A percentile compares a stretch with the other conserved stretches of the same genome.
These are phyloP conservation scores for Coemansia umbellata DNA, from an alignment of 192 early-diverging fungal species.

Conservation along the genomic window DNA sequence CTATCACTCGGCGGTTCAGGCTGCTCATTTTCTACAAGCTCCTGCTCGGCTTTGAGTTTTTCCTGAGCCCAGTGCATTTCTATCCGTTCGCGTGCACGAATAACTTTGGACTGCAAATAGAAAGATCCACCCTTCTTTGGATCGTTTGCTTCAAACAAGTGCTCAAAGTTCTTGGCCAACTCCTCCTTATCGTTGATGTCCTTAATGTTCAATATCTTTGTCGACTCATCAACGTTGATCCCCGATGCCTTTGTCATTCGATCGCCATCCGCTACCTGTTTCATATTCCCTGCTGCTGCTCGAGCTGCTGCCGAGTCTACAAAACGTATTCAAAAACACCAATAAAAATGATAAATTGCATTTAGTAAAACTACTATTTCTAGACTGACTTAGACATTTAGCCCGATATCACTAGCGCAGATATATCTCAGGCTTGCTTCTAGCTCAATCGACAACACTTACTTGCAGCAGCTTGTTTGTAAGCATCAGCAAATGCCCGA, in stretches of 20 bases:
- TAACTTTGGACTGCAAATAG: slow-evolving; percentile 92
- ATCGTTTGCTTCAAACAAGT: slow-evolving; percentile 86
- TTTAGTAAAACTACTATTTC: background rate
- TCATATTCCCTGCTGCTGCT: slow-evolving; percentile 63
- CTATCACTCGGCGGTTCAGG: no score
- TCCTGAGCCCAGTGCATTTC: slow-evolving; percentile 78
- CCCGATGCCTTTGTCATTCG: slow-evolving; percentile 71
- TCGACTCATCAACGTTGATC: slow-evolving; percentile 86
- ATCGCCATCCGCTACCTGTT: slow-evolving; percentile 55
- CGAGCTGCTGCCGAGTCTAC: slow-evolving; percentile 64
- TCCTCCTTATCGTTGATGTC: slow-evolving; percentile 61
- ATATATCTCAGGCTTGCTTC: background rate
- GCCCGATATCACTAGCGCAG: background rate
- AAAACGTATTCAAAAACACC: background rate
- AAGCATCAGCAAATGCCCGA: slow-evolving; percentile 90
- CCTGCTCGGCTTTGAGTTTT: slow-evolving; percentile 42
- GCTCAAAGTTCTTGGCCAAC: slow-evolving; percentile 72
- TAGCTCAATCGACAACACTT: slow-evolving; percentile 19
- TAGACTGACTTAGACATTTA: background rate
- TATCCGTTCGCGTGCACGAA: slow-evolving; percentile 89
- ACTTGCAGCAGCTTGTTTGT: slow-evolving; percentile 84
- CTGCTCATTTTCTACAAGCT: slow-evolving; percentile 5
- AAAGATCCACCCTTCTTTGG: slow-evolving; percentile 82
- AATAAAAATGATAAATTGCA: background rate
- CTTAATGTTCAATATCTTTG: slow-evolving; percentile 82